Evolutionary conservation across 2,329 filamentous ascomycete genomes (phyloP).

Genomic region (Rhinocladiella mackenziei): DNA sequence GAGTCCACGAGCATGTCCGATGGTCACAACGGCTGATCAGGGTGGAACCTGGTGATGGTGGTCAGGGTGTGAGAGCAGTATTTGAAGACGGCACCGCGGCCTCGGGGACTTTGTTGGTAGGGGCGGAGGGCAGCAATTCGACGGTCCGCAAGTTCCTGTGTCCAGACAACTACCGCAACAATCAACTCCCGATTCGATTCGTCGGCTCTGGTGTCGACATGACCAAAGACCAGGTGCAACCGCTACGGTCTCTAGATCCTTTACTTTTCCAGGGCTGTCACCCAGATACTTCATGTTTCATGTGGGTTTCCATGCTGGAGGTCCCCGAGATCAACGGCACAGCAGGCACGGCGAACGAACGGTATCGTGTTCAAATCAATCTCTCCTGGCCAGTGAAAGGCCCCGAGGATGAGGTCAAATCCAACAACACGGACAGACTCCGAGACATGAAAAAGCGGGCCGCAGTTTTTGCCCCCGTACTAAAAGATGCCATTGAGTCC

Average conservation of each 20-base stretch:
- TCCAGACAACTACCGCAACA: constrained; percentile 10
- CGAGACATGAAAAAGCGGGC: constrained; percentile 40
- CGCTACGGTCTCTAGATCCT: constrained; percentile 20
- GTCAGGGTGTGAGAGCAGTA: constrained; percentile 6
- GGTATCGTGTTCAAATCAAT: constrained; percentile 45
- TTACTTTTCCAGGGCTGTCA: constrained; percentile 27
- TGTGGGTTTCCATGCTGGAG: constrained; percentile 40
- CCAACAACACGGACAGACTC: constrained; percentile 34
- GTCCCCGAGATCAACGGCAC: constrained; percentile 38
- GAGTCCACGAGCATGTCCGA: constrained; percentile 28
- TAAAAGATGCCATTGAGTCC: constrained; percentile 27
- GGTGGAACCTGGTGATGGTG: neutral
- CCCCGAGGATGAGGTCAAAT: constrained; percentile 35
- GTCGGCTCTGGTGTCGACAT: constrained; percentile 17
- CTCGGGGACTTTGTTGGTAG: constrained; percentile 28
- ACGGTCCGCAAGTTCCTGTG: constrained; percentile 23
- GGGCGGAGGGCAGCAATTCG: constrained; percentile 32
- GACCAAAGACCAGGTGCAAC: constrained; percentile 13
- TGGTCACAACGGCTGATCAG: constrained; percentile 31
- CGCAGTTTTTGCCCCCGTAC: constrained; percentile 27
- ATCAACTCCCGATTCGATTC: constrained; percentile 15
- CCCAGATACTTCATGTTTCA: constrained; percentile 17
- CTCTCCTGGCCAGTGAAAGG: constrained; percentile 46
- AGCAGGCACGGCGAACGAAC: constrained; percentile 32
- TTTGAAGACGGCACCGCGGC: constrained; percentile 27